Conservation (phyloP, 2,329 filamentous ascomycete species). For the Alternaria gansuensis region DNA sequence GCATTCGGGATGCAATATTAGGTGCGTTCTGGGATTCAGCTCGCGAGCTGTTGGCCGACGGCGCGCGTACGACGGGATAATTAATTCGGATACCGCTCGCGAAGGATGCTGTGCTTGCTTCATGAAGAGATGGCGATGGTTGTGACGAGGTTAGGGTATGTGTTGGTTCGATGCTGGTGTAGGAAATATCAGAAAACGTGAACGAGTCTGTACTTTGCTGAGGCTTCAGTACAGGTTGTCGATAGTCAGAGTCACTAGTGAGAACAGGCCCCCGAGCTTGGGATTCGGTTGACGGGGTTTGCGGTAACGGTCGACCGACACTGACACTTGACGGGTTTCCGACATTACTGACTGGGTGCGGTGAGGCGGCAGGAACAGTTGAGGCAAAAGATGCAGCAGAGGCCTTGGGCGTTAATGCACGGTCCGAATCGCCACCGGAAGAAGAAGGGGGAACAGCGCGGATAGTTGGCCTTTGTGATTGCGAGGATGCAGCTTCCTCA, state of each 20-base stretch:
- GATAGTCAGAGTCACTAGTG: slow-evolving; percentile 42
- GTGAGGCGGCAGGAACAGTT: slow-evolving; percentile 38
- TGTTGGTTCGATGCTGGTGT: slow-evolving; percentile 46
- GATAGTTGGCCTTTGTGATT: slow-evolving; percentile 44
- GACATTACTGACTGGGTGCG: slow-evolving; percentile 37
- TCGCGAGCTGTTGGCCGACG: slow-evolving; percentile 50
- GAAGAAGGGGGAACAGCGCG: slow-evolving; percentile 52
- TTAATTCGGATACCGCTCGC: slow-evolving; percentile 49
- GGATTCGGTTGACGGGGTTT: slow-evolving; percentile 41
- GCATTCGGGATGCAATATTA: slow-evolving; percentile 52
- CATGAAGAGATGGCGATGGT: slow-evolving; percentile 47
- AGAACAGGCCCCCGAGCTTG: slow-evolving; percentile 46
- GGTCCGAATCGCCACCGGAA: slow-evolving; percentile 43
- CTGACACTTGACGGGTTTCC: slow-evolving; percentile 43
- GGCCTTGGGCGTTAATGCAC: slow-evolving; percentile 49
- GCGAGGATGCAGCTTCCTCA: slow-evolving; percentile 43
- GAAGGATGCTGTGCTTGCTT: slow-evolving; percentile 46
- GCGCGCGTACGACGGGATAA: slow-evolving; percentile 49
- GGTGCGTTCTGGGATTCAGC: slow-evolving; percentile 47
- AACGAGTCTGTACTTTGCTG: slow-evolving; percentile 49
- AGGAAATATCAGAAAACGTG: slow-evolving; percentile 49
- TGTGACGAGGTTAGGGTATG: slow-evolving; percentile 35
- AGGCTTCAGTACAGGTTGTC: slow-evolving; percentile 39
- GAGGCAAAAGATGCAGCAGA: slow-evolving; percentile 51
- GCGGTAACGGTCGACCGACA: slow-evolving; percentile 36